Base-by-base conservation (phyloP, 2,329 filamentous ascomycete species). In the Myriosclerotinia scirpicola region DNA sequence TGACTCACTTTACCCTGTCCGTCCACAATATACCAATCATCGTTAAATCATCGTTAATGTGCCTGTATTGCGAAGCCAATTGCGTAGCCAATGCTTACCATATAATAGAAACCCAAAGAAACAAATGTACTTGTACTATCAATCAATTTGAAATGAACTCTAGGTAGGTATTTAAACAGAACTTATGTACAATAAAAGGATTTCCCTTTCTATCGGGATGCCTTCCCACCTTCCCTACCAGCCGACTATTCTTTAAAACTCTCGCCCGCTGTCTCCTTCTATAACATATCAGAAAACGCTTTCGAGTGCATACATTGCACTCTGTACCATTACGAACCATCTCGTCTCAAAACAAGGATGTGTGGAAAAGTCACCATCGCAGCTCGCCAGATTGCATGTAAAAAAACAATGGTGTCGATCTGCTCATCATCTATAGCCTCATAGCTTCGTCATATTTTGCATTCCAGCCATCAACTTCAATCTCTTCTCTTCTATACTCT, bases 181-280 rank as follows among this genome's bases (percentile, higher is more conserved):
- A 67, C 42, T 52, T 61, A n/a, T 60, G 44, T 65, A 65, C 54
- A 65, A 65, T 50, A 22, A 60, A 38, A 60, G 36, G 7, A 52
- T 59, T 55, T 44, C 6, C 54, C 44, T 30, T 54, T 66, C 60
- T 55, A 55, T 59, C 4, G 30, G 22, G 42, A 38, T 30, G 7
- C 44, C 14, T 8, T 20, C 53, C 48, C 48, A n/a, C 7, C 26
- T 5, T 34, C 36, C 26, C 8, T 34, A 5, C 22, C 38, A 34
- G 30, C 30, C 30, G 30, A 34, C 4, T n/a, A 50, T 14, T 48
- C 42, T 50, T 14, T 48, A 38, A 22, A 36, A 48, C 38, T 36
- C 30, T 38, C 46, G 20, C 30, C 54, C 48, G 50, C 48, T 46
- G 20, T 54, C 36, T 26, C 7, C n/a, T 38, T 50, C 56, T 60